Evolutionary conservation across 306 rosid species (phyloP), one percentile per base, ranked within the genome.

Genomic region (Cicer bijugum): DNA sequence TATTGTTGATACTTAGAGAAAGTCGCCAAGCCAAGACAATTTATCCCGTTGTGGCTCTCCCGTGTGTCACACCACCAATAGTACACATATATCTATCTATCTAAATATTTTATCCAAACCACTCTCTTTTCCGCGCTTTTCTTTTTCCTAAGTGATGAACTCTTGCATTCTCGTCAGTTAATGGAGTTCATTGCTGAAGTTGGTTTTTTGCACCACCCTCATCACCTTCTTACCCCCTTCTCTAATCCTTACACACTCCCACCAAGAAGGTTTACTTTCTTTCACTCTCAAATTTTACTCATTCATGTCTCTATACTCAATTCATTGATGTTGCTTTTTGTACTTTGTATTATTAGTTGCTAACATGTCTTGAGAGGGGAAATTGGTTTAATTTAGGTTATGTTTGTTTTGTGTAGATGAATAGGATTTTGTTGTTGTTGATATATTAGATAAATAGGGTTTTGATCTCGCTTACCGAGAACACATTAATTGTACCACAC

Each of bases 141-240:
- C 5, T 3, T 28, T 28, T 28, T 28, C 35, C 4, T 0, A 28
- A 28, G 85, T 87, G 86, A 52, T 76, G 84, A 70, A 81, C 37
- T 43, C 71, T 62, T 58, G 73, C 61, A 11, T 42, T 37, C 58
- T n/a, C 48, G 1, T 44, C 44, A 14, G 12, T 42, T 86, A 86
- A 80, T 90, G 92, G 94, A 71, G 63, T 80, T 78, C 65, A 57
- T 86, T 64, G 77, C 86, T 84, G 87, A 69, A 67, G 78, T 84
- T 44, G 74, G 77, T 70, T 76, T 75, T 66, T 19, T 81, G 70
- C 81, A 81, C 78, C 88, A 82, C 47, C 47, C 75, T 62, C 85
- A 19, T 57, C 69, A 46, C 40, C 80, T 69, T 37, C 75, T 83
- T 72, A 53, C 56, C 56, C 62, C 75, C 67, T 74, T 75, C 78